Evolutionary conservation across 331 rosid genomes (phyloP).

Genomic region (Quercus lobata): DNA sequence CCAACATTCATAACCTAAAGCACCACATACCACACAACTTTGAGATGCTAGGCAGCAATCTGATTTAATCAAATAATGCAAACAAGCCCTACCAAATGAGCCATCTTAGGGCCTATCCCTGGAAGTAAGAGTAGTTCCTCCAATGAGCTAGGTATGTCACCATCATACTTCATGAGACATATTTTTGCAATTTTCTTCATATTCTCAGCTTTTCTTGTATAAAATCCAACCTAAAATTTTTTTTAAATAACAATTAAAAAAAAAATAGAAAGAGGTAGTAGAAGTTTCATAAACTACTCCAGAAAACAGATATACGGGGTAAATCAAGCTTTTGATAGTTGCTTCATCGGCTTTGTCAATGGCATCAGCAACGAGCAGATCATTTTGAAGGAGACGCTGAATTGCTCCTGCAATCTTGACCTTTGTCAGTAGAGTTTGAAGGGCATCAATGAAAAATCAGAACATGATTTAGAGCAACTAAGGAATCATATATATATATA

Average conservation of each 20-base stretch:
- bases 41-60: slow-evolving; percentile 6
- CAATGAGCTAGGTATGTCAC: slow-evolving; percentile 77
- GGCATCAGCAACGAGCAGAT: slow-evolving; percentile 64
- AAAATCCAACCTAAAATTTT: slow-evolving; percentile 72
- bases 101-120: slow-evolving; percentile 97
- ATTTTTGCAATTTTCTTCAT: slow-evolving; percentile 83
- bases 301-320: slow-evolving; percentile 54
- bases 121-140: slow-evolving; percentile 80
- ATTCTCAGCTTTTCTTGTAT: slow-evolving; percentile 77
- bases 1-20: slow-evolving; percentile 81
- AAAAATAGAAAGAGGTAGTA: neutral
- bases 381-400: slow-evolving; percentile 75
- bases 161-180: slow-evolving; percentile 67
- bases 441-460: neutral
- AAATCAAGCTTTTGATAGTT: slow-evolving; percentile 65
- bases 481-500: neutral
- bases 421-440: slow-evolving; percentile 2
- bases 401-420: slow-evolving; percentile 60
- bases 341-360: slow-evolving; percentile 73
- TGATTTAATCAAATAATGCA: slow-evolving; percentile 14
- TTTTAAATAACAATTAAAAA: neutral
- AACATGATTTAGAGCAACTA: neutral
- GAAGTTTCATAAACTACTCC: neutral
- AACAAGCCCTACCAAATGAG: slow-evolving; percentile 63
- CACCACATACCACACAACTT: slow-evolving; percentile 17